Percentiles rank a stretch among this genome's conserved stretches.
These are phyloP conservation scores for Aspergillus sp. DNA, from an alignment of 2,329 filamentous ascomycete species.

Conservation along the genomic window DNA sequence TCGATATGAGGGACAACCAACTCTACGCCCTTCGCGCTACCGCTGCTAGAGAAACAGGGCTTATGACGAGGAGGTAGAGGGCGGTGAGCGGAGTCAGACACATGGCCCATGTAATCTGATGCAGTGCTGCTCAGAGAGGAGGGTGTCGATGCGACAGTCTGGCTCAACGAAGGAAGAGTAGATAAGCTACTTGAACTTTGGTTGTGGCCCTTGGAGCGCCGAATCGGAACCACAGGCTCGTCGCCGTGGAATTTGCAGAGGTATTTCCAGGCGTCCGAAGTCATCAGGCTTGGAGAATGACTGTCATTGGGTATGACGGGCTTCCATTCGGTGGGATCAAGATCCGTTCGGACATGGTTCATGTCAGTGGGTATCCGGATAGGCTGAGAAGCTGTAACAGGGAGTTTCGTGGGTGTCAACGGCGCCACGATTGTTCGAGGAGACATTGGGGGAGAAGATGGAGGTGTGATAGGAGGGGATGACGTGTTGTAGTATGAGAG, in stretches of 20 bases:
- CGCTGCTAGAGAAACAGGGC: slow-evolving; percentile 35
- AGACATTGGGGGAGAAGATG: slow-evolving; percentile 36
- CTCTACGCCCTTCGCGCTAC: slow-evolving; percentile 36
- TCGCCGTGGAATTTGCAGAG: slow-evolving; percentile 44
- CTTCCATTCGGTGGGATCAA: slow-evolving; percentile 52
- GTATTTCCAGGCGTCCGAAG: slow-evolving; percentile 46
- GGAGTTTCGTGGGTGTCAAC: slow-evolving; percentile 35
- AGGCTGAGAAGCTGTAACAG: slow-evolving; percentile 21
- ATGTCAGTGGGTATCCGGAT: slow-evolving; percentile 41
- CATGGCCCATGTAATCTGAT: slow-evolving; percentile 31
- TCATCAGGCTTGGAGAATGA: slow-evolving; percentile 19
- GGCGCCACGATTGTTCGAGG: slow-evolving; percentile 38
- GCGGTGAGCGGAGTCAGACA: slow-evolving; percentile 30
- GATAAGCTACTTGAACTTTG: slow-evolving; percentile 35
- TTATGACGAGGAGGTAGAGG: slow-evolving; percentile 44
- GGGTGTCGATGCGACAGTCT: slow-evolving; percentile 36
- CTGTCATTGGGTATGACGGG: slow-evolving; percentile 38
- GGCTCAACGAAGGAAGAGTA: slow-evolving; percentile 35
- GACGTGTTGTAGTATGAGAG: slow-evolving; percentile 31
- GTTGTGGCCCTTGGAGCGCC: slow-evolving; percentile 21
- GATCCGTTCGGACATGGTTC: slow-evolving; percentile 44
- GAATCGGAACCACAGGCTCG: slow-evolving; percentile 19
- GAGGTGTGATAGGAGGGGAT: slow-evolving; percentile 27
- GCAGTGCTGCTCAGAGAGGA: slow-evolving; percentile 40
- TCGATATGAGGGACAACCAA: slow-evolving; percentile 42